A percentile compares a stretch with the other conserved stretches of the same genome.
Conservation (phyloP, 1,284 basidiomycete genomes). For the Prillingera fragicola region DNA sequence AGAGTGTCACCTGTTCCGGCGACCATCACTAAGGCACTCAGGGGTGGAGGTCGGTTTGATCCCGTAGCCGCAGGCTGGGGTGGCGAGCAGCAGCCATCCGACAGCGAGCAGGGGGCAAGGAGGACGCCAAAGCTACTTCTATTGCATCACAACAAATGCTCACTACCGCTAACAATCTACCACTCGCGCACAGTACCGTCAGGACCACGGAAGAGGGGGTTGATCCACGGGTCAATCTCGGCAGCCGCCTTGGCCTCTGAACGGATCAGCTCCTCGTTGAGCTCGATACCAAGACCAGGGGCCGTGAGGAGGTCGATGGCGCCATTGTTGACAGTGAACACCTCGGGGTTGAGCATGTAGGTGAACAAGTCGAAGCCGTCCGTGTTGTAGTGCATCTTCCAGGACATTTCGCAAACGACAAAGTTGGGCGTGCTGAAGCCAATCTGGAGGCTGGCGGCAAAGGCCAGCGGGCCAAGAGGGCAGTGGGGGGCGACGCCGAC, state of each 20-base stretch:
- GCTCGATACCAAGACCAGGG: conserved; percentile 63
- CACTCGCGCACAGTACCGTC: conserved; percentile 57
- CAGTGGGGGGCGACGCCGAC: conserved; percentile 51
- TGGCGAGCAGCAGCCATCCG: too few species aligned
- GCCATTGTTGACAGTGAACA: conserved; percentile 61
- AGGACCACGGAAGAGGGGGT: conserved; percentile 58
- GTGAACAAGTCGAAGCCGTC: conserved; percentile 63
- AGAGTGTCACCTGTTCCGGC: too few species aligned
- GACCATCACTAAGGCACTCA: too few species aligned
- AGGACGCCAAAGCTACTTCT: too few species aligned
- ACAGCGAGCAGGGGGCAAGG: too few species aligned
- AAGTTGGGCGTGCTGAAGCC: conserved; percentile 48
- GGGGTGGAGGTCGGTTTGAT: too few species aligned
- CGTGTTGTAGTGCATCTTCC: conserved; percentile 66
- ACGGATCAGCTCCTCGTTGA: conserved; percentile 62
- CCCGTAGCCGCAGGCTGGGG: too few species aligned
- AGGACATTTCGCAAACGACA: conserved; percentile 49
- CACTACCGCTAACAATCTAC: conserved; percentile 48
- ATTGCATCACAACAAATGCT: too few species aligned
- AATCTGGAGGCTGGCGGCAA: conserved; percentile 56
- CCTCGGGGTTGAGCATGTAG: conserved; percentile 53
- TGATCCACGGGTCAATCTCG: conserved; percentile 52
- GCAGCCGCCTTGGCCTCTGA: conserved; percentile 50
- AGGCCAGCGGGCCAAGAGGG: conserved; percentile 59
- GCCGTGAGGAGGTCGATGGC: conserved; percentile 57